These are phyloP conservation scores for Rhodosporidiobolus sp. DNA, from an alignment of 768 basidiomycete genomes.

Conservation along the genomic window DNA sequence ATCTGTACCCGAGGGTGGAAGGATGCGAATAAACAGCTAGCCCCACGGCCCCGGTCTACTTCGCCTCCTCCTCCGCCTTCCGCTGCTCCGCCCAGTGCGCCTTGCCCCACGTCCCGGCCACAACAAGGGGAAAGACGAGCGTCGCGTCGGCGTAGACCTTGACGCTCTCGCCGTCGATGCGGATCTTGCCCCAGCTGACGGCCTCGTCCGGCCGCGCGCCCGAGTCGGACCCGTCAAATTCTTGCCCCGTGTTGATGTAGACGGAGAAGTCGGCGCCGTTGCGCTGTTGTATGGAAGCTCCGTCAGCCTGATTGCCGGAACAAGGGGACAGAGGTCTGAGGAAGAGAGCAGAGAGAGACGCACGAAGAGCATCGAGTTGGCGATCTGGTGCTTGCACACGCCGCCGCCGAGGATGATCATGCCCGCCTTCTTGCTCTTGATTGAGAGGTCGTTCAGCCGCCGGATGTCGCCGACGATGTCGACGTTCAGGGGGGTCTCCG, in stretches of 20 bases:
- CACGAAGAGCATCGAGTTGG: constrained; percentile 99
- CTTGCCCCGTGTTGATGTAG: constrained; percentile 97
- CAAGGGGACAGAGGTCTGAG: too few species aligned
- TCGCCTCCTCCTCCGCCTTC: not conserved
- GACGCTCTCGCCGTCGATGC: constrained; percentile 63
- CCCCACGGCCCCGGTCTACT: not conserved
- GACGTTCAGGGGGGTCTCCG: constrained; percentile 58
- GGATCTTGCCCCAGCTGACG: constrained; percentile 97
- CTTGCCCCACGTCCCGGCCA: constrained; percentile 86
- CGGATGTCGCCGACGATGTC: constrained; percentile 96
- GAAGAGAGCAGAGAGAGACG: constrained; percentile 42
- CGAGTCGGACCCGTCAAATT: constrained; percentile 97
- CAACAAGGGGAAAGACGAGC: constrained; percentile 87
- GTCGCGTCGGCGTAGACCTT: constrained; percentile 78
- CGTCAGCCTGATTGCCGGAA: not conserved
- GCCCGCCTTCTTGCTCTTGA: constrained; percentile 85
- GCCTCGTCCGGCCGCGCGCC: constrained; percentile 97
- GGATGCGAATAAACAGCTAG: not conserved
- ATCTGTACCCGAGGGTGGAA: too few species aligned
- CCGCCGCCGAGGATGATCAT: constrained; percentile 98
- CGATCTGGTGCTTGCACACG: constrained; percentile 98
- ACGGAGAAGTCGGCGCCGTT: constrained; percentile 98
- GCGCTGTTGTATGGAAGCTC: constrained; percentile 60
- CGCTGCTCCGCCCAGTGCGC: constrained; percentile 48
- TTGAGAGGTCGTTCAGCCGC: constrained; percentile 78